Conservation (phyloP, 306 rosid genomes). For the Quercus parvula region DNA sequence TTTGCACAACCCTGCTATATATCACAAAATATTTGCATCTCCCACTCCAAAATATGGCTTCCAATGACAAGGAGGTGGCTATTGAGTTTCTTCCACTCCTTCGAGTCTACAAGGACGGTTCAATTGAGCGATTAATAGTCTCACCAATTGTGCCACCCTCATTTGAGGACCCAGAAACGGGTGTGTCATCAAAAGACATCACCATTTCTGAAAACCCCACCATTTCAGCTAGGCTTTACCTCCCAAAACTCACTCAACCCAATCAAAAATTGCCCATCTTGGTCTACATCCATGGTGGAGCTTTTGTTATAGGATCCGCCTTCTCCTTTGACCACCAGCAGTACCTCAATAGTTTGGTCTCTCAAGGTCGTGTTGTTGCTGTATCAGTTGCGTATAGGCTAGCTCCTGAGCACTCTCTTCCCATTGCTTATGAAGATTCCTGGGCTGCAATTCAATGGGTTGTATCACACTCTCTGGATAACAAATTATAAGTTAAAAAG, state of each 20-base stretch:
- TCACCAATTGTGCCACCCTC: constrained; percentile 18
- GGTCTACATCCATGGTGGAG: constrained; percentile 38
- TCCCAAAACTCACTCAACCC: constrained; percentile 12
- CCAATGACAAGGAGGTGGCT: not conserved
- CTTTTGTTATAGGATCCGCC: constrained; percentile 34
- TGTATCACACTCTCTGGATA: constrained; percentile 16
- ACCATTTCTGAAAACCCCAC: constrained; percentile 5
- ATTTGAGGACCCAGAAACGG: constrained; percentile 4
- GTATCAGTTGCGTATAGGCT: constrained; percentile 12
- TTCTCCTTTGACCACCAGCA: constrained; percentile 24
- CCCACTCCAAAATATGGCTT: not conserved
- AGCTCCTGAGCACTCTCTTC: constrained; percentile 31
- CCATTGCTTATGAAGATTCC: constrained; percentile 35
- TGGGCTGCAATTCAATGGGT: constrained; percentile 19
- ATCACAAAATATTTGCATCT: not conserved
- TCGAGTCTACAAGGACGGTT: constrained; percentile 25
- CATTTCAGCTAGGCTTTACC: constrained; percentile 26
- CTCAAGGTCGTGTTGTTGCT: not conserved
- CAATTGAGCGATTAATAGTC: constrained; percentile 13
- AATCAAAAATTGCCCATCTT: constrained; percentile 31
- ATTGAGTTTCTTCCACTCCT: not conserved
- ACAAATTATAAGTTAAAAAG: not conserved
- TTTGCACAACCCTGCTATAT: too few relatives aligned
- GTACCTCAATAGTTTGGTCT: not conserved
- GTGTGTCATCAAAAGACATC: constrained; percentile 17